Evolutionary conservation across 306 rosid species (phyloP), one percentile per base, ranked within the genome.

Genomic region (Vicia faba): DNA sequence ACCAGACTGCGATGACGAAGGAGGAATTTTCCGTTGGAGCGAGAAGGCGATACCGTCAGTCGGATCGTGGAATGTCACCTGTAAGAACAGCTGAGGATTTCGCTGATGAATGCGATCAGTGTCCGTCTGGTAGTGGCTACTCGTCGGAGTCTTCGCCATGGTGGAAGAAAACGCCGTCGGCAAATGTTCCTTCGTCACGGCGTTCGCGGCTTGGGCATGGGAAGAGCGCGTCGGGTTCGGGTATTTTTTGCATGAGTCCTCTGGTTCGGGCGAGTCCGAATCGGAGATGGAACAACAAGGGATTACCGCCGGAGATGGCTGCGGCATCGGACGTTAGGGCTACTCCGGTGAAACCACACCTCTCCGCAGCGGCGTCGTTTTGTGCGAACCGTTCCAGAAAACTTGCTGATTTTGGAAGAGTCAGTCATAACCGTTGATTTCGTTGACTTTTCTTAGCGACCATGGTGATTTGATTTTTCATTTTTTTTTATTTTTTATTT

Each of bases 11-110:
- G 19, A 33, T 55, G 20, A 1, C 53, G 5, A 1, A 48, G 7
- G 80, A 84, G 16, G 74, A 69, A 6, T 23, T 84, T 0, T 5
- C 41, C 14, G 11, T 57, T n/a, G 36, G 12, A 4, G 11, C 66
- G 4, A 81, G 66, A 43, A 77, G 73, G 36, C 61, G 72, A 1
- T 45, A 78, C 23, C 83, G 71, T 11, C 61, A 29, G 10, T 13
- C 78, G n/a, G 89, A 85, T 78, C 91, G 97, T 2, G 98, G 98
- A 79, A 90, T 88, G 97, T 88, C 97, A 7, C 99, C 99, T 25
- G 95, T 65, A 20, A 71, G 54, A 8, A 33, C 66, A 0, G 2
- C 23, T 20, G 82, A 75, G 2, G 83, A 79, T 15, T 78, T 70
- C 5, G 74, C 45, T 18, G 88, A 82, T 2, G 86, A 69, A 8